Percentiles rank a stretch among this genome's conserved stretches.
phyloP scores from a whole-genome alignment of 495 filamentous ascomycete species.

The Stereocaulon alpinum region DNA sequence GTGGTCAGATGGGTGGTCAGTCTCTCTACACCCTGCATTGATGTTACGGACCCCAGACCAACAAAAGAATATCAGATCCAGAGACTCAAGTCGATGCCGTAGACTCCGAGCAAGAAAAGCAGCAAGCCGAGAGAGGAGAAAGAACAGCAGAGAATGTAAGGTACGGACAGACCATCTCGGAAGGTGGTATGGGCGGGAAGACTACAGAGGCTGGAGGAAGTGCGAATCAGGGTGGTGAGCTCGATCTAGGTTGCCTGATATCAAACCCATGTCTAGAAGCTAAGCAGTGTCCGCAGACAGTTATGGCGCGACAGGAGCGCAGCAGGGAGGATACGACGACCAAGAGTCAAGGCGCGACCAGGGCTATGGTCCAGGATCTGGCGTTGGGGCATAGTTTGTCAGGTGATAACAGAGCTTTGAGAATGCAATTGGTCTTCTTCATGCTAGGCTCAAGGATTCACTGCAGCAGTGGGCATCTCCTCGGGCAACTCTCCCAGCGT shows the following conservation, averaged over 20 bases:
- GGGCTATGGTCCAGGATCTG: constrained; percentile 50
- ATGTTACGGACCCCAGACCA: background rate
- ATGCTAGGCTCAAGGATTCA: constrained; percentile 6
- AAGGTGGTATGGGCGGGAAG: constrained; percentile 32
- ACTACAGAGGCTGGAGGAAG: constrained; percentile 25
- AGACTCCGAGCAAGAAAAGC: constrained; percentile 17
- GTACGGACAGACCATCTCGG: constrained; percentile 38
- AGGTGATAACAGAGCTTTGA: constrained; percentile 10
- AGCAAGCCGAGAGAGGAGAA: constrained; percentile 27
- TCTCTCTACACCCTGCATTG: background rate
- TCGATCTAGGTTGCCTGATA: background rate
- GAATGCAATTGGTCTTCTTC: constrained; percentile 8
- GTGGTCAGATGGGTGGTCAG: constrained; percentile 50
- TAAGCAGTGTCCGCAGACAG: constrained; percentile 7
- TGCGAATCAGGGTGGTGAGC: constrained; percentile 20
- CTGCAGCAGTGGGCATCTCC: constrained; percentile 1
- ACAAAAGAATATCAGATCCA: background rate
- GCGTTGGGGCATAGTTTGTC: constrained; percentile 41
- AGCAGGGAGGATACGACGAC: constrained; percentile 27
- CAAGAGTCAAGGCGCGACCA: constrained; percentile 42
- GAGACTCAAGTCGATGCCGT: constrained; percentile 19
- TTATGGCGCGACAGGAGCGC: constrained; percentile 20
- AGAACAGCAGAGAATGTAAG: constrained; percentile 40
- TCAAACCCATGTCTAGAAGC: background rate
- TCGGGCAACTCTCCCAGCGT: constrained; percentile 8